Percentiles rank a stretch among this genome's conserved stretches.
Evolutionary conservation across 192 early-diverging fungal species (phyloP).

Genomic region (Rhizoclosmatium sp.): DNA sequence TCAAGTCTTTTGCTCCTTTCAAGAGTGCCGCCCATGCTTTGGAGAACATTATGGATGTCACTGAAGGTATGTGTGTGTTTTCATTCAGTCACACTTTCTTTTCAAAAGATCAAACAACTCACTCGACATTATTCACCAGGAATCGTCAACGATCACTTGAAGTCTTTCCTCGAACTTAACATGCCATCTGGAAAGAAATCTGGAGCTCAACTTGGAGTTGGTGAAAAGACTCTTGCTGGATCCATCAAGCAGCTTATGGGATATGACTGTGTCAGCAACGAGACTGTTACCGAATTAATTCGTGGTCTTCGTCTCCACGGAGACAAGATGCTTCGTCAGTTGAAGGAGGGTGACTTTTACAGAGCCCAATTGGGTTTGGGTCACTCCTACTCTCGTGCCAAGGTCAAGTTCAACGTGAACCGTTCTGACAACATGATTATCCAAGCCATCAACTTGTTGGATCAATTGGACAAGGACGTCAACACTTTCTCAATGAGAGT

Average conservation of each 20-base stretch:
- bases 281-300: constrained; percentile 86
- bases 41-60: constrained; percentile 98
- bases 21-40: constrained; percentile 96
- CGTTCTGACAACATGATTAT: constrained; percentile 94
- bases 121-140: constrained; percentile 54
- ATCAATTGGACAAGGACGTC: constrained; percentile 99
- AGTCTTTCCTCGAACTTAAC: constrained; percentile 95
- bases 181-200: constrained; percentile 82
- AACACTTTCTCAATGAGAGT: constrained; percentile 98
- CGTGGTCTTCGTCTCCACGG: constrained; percentile 93
- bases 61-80: constrained; percentile 78
- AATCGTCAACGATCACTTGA: constrained; percentile 85
- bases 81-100: not conserved
- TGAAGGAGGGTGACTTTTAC: constrained; percentile 93
- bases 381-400: constrained; percentile 97
- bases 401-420: constrained; percentile 99
- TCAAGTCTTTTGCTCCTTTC: constrained; percentile 97
- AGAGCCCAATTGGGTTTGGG: constrained; percentile 96
- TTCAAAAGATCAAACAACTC: not conserved
- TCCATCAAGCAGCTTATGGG: constrained; percentile 79
- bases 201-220: constrained; percentile 82
- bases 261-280: constrained; percentile 80
- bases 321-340: constrained; percentile 85
- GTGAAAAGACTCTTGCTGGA: constrained; percentile 85
- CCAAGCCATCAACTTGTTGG: constrained; percentile 83